Conservation (phyloP, 2,329 filamentous ascomycete genomes). For the Penicillium frequentans region DNA sequence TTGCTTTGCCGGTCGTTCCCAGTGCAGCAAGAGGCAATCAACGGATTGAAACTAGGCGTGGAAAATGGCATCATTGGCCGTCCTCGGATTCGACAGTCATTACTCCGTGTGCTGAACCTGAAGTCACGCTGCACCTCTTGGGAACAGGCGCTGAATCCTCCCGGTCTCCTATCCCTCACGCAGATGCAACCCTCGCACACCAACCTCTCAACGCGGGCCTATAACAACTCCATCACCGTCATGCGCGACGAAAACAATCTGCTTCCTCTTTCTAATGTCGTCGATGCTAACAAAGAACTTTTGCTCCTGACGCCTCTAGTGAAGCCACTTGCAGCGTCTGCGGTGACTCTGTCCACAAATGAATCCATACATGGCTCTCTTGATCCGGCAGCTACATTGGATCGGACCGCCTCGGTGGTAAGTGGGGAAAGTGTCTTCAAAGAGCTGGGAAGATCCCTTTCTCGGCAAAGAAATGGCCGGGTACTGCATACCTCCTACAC, state of each 20-base stretch:
- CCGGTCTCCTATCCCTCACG: conserved; percentile 73
- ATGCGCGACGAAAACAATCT: conserved; percentile 85
- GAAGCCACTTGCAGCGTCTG: conserved; percentile 87
- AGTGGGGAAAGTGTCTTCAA: conserved; percentile 91
- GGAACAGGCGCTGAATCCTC: conserved; percentile 86
- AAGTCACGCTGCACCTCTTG: conserved; percentile 87
- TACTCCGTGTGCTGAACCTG: conserved; percentile 74
- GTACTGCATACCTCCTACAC: conserved; percentile 94
- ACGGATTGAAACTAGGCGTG: conserved; percentile 81
- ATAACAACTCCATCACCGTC: conserved; percentile 89
- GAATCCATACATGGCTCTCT: conserved; percentile 50
- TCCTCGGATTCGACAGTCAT: conserved; percentile 75
- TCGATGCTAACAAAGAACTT: conserved; percentile 85
- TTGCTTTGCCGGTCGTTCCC: conserved; percentile 85
- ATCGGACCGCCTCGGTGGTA: conserved; percentile 68
- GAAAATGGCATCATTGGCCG: conserved; percentile 87
- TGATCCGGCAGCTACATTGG: conserved; percentile 57
- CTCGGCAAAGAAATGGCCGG: conserved; percentile 79
- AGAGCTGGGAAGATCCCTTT: conserved; percentile 83
- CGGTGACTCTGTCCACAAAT: conserved; percentile 68
- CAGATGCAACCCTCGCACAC: conserved; percentile 81
- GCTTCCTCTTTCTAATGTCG: conserved; percentile 75
- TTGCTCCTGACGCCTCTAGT: conserved; percentile 84
- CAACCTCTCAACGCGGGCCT: conserved; percentile 77
- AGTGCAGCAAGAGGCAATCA: conserved; percentile 87